Evolutionary conservation across 768 basidiomycete species (phyloP), one percentile per base, ranked within the genome.

Genomic region (Lactifluus rugatus): DNA sequence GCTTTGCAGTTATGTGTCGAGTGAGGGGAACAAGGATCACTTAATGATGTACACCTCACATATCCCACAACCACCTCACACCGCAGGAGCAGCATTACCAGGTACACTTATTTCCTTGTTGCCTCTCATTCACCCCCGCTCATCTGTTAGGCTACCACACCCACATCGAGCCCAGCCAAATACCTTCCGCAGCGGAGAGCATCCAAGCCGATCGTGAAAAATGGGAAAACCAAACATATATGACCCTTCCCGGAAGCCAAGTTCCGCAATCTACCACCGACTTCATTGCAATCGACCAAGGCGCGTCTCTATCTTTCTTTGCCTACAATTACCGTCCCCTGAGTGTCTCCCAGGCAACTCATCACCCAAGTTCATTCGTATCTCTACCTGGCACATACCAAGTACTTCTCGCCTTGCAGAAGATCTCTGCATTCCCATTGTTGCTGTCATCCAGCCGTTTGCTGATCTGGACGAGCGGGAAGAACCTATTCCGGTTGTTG

Each of bases 281-380:
- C 65, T 95, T 81, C 65, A 74, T 85, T 56, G 84, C 89, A n/a
- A 78, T 97, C 57, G 95, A 99, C 73, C 93, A 98, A 79, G 95
- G 85, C 80, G 54, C 58, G 71, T 25, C 14, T 55, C 21, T 28
- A 36, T 39, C 14, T 41, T 21, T 46, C 44, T 6, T 32, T 16
- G 9, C 32, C 19, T 13, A 23, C 36, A 14, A 14, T 34, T 19
- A 17, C 58, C 50, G 31, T 41, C 54, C n/a, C 23, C 48, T 56
- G 37, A 31, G 32, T 32, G 41, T 36, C 16, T 32, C 36, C 39
- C 63, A 84, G 85, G 95, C 57, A 97, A 95, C 72, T 89, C 93
- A 3, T 89, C 88, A 14, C 96, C 96, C 8, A 88, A 89, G 66
- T 92, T 88, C 70, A 78, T 95, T 47, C 85, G 96, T 36, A 76